These are phyloP conservation scores for Pseudogymnoascus sp. DNA, from an alignment of 2,329 filamentous ascomycete genomes.

Conservation along the genomic window DNA sequence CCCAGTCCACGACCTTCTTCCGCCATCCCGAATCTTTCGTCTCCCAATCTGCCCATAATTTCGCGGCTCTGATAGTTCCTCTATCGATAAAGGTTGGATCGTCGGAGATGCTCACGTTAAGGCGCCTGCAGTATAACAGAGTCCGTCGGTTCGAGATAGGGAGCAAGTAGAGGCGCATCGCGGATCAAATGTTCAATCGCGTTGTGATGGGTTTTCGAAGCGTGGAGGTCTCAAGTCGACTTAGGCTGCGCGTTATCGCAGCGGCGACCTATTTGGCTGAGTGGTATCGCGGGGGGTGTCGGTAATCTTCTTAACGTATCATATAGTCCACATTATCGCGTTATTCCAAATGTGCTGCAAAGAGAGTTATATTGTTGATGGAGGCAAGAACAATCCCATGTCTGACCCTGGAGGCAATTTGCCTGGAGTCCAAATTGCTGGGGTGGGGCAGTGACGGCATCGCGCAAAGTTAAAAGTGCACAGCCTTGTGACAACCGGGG, in stretches of 20 bases:
- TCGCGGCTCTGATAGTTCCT: constrained; percentile 61
- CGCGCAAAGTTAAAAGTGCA: neutral
- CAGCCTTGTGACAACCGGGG: constrained; percentile 5
- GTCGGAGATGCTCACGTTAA: constrained; percentile 48
- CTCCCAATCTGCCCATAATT: constrained; percentile 83
- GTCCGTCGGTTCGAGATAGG: constrained; percentile 87
- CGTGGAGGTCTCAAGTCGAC: neutral
- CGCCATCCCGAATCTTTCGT: constrained; percentile 80
- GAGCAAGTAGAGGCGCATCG: constrained; percentile 88
- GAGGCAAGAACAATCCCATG: neutral
- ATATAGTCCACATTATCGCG: constrained; percentile 1
- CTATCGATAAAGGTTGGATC: constrained; percentile 58
- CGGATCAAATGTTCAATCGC: neutral
- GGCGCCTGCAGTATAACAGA: constrained; percentile 82
- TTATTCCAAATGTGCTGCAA: neutral
- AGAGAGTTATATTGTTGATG: neutral
- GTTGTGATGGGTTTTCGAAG: neutral
- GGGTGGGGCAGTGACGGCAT: constrained; percentile 7
- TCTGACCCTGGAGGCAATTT: neutral
- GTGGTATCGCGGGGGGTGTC: neutral
- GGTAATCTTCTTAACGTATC: neutral
- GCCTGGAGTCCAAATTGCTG: neutral
- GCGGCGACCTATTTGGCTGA: neutral
- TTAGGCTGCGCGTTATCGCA: constrained; percentile 1
- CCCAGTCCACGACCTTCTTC: constrained; percentile 75